These are phyloP conservation scores for Jatropha multifida DNA, from an alignment of 441 rosid species.

Conservation along the genomic window DNA sequence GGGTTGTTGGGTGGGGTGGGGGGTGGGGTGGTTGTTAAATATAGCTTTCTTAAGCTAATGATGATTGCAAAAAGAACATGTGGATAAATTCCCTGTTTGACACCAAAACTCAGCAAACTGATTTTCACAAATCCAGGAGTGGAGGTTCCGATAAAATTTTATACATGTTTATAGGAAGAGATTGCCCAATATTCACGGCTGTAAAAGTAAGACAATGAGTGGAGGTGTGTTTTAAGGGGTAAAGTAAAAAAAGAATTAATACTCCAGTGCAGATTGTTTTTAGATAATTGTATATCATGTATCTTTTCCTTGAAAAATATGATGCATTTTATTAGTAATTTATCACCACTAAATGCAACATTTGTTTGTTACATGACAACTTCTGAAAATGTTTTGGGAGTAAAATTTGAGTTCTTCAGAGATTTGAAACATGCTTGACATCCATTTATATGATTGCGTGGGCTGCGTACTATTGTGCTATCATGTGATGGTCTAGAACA, in stretches of 20 bases:
- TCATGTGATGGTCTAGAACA: not conserved
- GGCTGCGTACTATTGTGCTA: not conserved
- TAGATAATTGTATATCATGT: not conserved
- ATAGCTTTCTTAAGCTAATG: not conserved
- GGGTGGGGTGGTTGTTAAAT: too few relatives aligned
- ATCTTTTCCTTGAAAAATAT: not conserved
- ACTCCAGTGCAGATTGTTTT: not conserved
- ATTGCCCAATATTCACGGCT: not conserved
- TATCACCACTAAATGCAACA: not conserved
- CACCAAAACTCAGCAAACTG: not conserved
- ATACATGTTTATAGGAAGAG: not conserved
- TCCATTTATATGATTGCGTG: conserved; percentile 1
- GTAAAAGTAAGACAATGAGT: not conserved
- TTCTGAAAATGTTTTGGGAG: not conserved
- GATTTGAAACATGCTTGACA: not conserved
- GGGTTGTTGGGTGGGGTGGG: too few relatives aligned
- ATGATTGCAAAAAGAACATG: not conserved
- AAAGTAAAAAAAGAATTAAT: not conserved
- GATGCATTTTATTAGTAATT: not conserved
- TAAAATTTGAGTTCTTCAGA: not conserved
- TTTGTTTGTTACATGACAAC: not conserved
- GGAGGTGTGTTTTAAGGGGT: not conserved
- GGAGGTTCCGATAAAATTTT: not conserved
- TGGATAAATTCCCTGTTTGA: not conserved
- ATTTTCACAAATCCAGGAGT: not conserved